These are phyloP conservation scores for Globisporangium cystogenes DNA, from an alignment of 352 stramenopile species.

Conservation along the genomic window DNA sequence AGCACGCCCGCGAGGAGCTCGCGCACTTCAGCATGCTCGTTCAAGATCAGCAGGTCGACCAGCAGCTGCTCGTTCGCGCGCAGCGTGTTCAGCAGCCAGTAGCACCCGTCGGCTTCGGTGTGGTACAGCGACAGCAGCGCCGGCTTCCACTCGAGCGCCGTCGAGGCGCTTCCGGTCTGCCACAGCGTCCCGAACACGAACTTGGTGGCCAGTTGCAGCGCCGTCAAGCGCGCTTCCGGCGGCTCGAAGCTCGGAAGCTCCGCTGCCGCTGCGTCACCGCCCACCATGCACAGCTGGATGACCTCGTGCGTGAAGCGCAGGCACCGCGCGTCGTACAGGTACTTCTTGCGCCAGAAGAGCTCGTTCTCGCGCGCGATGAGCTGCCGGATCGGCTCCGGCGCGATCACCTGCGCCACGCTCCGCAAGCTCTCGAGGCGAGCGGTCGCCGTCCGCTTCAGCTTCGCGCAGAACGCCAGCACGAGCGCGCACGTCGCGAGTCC, in stretches of 20 bases:
- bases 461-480: slow-evolving; percentile 28
- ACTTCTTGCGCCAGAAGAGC: slow-evolving; percentile 84
- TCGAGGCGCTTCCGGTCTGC: slow-evolving; percentile 69
- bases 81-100: slow-evolving; percentile 69
- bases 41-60: slow-evolving; percentile 67
- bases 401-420: slow-evolving; percentile 43
- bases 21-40: slow-evolving; percentile 59
- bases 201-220: slow-evolving; percentile 72
- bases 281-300: slow-evolving; percentile 50
- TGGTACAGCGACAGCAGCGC: slow-evolving; percentile 69
- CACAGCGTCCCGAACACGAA: slow-evolving; percentile 87
- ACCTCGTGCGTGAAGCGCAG: slow-evolving; percentile 80
- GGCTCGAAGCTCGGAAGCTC: slow-evolving; percentile 52
- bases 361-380: slow-evolving; percentile 80
- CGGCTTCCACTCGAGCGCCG: slow-evolving; percentile 70
- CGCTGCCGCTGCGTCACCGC: slow-evolving; percentile 21
- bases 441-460: slow-evolving; percentile 24
- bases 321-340: slow-evolving; percentile 70
- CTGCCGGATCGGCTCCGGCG: slow-evolving; percentile 63
- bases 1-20: slow-evolving; percentile 68
- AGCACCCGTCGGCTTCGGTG: slow-evolving; percentile 55
- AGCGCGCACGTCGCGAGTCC: slow-evolving; percentile 2
- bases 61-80: slow-evolving; percentile 58
- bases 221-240: slow-evolving; percentile 58
- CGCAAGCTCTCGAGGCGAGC: slow-evolving; percentile 39